These are phyloP conservation scores for Aureobasidium sp. DNA, from an alignment of 2,329 filamentous ascomycete genomes.

Conservation along the genomic window DNA sequence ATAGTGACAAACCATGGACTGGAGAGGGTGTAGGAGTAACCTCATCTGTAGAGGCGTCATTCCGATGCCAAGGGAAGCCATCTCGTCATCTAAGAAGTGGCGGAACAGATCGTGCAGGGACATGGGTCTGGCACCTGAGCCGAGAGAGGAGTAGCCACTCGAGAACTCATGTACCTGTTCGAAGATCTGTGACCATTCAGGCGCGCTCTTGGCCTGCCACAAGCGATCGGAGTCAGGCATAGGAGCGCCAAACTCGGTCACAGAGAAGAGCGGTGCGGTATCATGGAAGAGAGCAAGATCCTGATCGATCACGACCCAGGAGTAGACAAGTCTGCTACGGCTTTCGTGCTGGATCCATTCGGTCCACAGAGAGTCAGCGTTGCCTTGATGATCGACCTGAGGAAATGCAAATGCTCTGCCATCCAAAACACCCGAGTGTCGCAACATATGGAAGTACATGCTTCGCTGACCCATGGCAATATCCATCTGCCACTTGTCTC, in stretches of 20 bases:
- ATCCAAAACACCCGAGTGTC: constrained; percentile 60
- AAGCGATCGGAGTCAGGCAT: constrained; percentile 56
- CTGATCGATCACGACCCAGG: constrained; percentile 67
- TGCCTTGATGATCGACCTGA: constrained; percentile 39
- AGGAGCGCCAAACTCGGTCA: constrained; percentile 56
- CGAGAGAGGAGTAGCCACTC: constrained; percentile 46
- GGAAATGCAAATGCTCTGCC: constrained; percentile 32
- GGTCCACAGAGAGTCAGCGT: constrained; percentile 49
- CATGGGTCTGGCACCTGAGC: constrained; percentile 44
- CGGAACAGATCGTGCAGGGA: constrained; percentile 60
- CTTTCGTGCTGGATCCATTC: constrained; percentile 59
- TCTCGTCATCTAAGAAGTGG: constrained; percentile 57
- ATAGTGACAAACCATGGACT: constrained; percentile 56
- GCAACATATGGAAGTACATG: constrained; percentile 66
- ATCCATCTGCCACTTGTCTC: constrained; percentile 71
- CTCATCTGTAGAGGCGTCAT: constrained; percentile 53
- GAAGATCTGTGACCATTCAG: constrained; percentile 52
- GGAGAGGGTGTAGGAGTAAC: constrained; percentile 60
- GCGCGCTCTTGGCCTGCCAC: constrained; percentile 52
- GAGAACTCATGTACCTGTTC: constrained; percentile 51
- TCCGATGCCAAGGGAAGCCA: constrained; percentile 44
- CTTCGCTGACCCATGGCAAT: constrained; percentile 65
- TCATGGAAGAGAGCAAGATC: constrained; percentile 62
- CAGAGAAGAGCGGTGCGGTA: constrained; percentile 52
- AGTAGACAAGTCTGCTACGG: constrained; percentile 62